Evolutionary conservation across 2,329 filamentous ascomycete genomes (phyloP).

Genomic region (Penicillium palitans): DNA sequence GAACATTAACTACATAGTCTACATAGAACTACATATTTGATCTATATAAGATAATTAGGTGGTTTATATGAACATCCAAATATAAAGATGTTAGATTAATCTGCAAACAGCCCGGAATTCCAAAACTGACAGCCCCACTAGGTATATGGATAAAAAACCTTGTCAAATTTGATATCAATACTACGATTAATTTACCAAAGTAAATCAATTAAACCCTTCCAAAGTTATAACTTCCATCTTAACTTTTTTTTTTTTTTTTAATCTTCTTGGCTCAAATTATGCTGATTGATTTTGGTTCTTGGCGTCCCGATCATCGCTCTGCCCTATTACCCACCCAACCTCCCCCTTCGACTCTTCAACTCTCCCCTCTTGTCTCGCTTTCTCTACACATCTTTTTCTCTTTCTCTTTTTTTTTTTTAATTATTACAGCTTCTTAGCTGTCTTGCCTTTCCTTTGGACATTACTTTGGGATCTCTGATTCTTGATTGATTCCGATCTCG

Average conservation of each 20-base stretch:
- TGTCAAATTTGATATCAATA: constrained; percentile 1
- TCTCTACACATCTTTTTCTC: constrained; percentile 6
- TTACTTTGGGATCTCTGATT: constrained; percentile 6
- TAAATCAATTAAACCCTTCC: not conserved
- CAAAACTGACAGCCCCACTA: constrained; percentile 5
- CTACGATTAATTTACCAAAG: not conserved
- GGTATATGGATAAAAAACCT: not conserved
- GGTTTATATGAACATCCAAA: not conserved
- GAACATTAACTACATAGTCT: not conserved
- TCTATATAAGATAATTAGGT: too few species aligned
- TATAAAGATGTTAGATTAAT: not conserved
- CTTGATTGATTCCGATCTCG: constrained; percentile 6
- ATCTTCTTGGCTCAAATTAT: not conserved
- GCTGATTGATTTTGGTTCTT: constrained; percentile 7
- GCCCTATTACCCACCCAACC: constrained; percentile 19
- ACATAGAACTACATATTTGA: too few species aligned
- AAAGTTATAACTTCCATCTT: not conserved
- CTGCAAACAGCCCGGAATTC: not conserved
- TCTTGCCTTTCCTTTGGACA: constrained; percentile 10
- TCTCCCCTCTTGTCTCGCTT: constrained; percentile 14
- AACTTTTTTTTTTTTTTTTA: not conserved
- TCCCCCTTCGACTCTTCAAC: constrained; percentile 11
- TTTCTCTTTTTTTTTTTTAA: constrained; percentile 6
- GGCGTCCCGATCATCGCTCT: constrained; percentile 27
- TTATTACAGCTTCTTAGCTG: not conserved